A percentile compares a stretch with the other conserved stretches of the same genome.
Conservation (phyloP, 768 basidiomycete genomes). For the Tylopilus plumbeoviolaceoides region DNA sequence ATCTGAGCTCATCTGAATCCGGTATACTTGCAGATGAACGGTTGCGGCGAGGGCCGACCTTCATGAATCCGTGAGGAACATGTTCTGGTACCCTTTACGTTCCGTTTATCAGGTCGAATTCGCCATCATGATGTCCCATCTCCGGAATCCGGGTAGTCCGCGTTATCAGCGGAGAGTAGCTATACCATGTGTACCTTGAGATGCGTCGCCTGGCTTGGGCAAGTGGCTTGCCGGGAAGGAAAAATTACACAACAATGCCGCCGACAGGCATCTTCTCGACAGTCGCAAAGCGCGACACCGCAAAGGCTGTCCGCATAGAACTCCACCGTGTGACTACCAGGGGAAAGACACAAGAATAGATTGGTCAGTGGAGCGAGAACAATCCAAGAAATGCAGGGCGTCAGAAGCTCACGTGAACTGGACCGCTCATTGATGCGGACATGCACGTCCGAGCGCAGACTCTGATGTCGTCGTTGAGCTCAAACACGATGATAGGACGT, state of each 20-base stretch:
- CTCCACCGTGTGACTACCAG: background rate
- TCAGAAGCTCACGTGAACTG: background rate
- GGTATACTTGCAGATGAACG: background rate
- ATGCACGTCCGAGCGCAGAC: background rate
- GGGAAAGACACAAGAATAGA: background rate
- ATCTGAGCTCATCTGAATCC: background rate
- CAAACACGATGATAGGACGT: background rate
- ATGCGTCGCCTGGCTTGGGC: background rate
- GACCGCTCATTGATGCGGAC: background rate
- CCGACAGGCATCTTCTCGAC: background rate
- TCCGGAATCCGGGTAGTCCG: background rate
- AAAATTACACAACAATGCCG: background rate
- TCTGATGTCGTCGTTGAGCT: background rate
- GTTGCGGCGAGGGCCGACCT: background rate
- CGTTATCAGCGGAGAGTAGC: background rate
- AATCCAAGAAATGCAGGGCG: background rate
- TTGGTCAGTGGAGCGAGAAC: background rate
- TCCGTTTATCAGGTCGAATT: background rate
- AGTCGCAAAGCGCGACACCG: slow-evolving; percentile 7
- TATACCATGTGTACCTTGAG: background rate
- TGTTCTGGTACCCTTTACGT: background rate
- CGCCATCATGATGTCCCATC: background rate
- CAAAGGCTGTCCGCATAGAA: slow-evolving; percentile 9
- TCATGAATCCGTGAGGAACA: background rate
- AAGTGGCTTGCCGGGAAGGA: background rate